Percentiles rank a stretch among this genome's conserved stretches.
These are phyloP conservation scores for Ophiobolus disseminans DNA, from an alignment of 2,329 filamentous ascomycete species.

Conservation along the genomic window DNA sequence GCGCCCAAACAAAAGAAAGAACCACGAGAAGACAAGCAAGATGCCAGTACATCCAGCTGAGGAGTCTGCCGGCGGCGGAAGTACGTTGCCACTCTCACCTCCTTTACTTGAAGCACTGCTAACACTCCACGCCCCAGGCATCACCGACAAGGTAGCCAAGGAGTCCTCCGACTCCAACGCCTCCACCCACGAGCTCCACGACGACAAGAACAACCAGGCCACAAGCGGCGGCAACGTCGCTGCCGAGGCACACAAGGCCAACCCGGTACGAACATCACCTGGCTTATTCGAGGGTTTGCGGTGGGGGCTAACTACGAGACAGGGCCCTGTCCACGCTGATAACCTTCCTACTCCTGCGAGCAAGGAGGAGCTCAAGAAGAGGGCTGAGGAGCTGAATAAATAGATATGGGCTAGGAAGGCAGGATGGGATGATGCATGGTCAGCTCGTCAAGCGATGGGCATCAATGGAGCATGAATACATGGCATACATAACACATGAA, in stretches of 20 bases:
- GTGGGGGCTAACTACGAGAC: conserved; percentile 13
- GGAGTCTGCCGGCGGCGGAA: conserved; percentile 47
- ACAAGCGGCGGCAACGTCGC: conserved; percentile 44
- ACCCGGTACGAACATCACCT: conserved; percentile 41
- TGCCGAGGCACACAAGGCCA: conserved; percentile 51
- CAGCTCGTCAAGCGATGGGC: too few species aligned
- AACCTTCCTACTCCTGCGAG: conserved; percentile 54
- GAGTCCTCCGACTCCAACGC: conserved; percentile 53
- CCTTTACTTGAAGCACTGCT: neutral
- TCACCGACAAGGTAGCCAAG: conserved; percentile 56
- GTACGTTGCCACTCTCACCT: conserved; percentile 37
- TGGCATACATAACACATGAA: neutral
- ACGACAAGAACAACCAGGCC: conserved; percentile 39
- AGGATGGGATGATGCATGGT: neutral
- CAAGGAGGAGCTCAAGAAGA: conserved; percentile 59
- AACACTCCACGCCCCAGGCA: conserved; percentile 35
- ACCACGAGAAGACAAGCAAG: conserved; percentile 25
- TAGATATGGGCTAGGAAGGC: conserved; percentile 23
- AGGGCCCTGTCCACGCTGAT: conserved; percentile 56
- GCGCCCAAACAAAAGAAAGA: conserved; percentile 10
- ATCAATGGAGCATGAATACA: neutral
- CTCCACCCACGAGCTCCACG: conserved; percentile 44
- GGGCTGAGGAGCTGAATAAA: conserved; percentile 60
- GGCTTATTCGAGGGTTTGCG: conserved; percentile 2
- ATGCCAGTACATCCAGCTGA: conserved; percentile 53